phyloP scores from a whole-genome alignment of 164 flowering plant species.

The Macadamia tetraphylla region DNA sequence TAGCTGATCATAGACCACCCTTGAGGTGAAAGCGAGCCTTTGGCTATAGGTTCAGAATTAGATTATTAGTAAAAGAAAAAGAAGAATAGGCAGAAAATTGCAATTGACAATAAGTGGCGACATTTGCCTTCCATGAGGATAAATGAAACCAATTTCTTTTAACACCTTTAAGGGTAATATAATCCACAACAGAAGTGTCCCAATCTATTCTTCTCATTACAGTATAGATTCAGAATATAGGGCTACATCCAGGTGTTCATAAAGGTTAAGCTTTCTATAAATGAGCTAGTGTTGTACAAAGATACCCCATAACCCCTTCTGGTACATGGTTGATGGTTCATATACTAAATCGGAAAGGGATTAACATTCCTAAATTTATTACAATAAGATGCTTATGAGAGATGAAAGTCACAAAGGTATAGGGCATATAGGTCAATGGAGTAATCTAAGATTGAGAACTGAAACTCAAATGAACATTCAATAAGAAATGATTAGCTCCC shows the following conservation, averaged over 20 bases:
- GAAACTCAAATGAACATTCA: neutral
- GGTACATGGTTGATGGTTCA: conserved; percentile 2
- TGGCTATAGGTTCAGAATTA: too few relatives aligned
- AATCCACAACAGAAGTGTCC: too few relatives aligned
- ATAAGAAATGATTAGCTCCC: neutral
- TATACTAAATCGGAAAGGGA: conserved; percentile 14
- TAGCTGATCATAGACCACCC: too few relatives aligned
- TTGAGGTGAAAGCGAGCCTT: too few relatives aligned
- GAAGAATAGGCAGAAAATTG: too few relatives aligned
- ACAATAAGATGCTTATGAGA: conserved; percentile 10
- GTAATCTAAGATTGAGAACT: conserved; percentile 7
- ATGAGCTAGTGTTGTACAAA: neutral
- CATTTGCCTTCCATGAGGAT: too few relatives aligned
- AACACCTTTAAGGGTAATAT: too few relatives aligned
- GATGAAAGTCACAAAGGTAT: neutral
- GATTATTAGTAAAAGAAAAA: too few relatives aligned
- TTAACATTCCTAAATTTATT: conserved; percentile 22
- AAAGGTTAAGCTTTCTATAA: neutral
- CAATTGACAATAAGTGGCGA: too few relatives aligned
- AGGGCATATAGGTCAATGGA: conserved; percentile 10
- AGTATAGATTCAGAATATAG: too few relatives aligned
- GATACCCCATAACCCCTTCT: conserved; percentile 3
- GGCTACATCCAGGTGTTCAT: neutral
- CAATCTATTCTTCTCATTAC: too few relatives aligned
- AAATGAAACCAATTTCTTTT: too few relatives aligned